Conservation (phyloP, 306 rosid genomes). For the Amphicarpaea edgeworthii region DNA sequence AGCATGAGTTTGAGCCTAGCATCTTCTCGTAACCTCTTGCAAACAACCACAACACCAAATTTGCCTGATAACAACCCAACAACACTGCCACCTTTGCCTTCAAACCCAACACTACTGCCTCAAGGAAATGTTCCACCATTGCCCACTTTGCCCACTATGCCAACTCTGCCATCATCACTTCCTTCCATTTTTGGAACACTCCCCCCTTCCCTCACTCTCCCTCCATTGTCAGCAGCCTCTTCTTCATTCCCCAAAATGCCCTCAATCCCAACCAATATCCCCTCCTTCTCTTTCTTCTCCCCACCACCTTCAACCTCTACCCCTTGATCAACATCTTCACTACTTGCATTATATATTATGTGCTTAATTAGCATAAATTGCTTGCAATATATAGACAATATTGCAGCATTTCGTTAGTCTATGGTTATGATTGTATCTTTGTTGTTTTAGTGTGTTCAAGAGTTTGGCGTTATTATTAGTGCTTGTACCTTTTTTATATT, state of each 20-base stretch:
- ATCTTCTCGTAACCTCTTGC: constrained; percentile 43
- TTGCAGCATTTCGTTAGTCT: not conserved
- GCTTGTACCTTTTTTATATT: constrained; percentile 18
- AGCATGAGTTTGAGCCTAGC: constrained; percentile 36
- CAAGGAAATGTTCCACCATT: constrained; percentile 3
- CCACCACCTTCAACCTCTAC: constrained; percentile 49
- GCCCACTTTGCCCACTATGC: not conserved
- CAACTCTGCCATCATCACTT: constrained; percentile 41
- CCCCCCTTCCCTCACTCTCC: constrained; percentile 13
- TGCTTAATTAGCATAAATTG: not conserved
- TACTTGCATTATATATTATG: not conserved
- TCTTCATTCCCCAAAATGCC: not conserved
- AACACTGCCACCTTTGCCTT: constrained; percentile 1
- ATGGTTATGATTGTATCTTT: not conserved
- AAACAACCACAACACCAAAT: constrained; percentile 45
- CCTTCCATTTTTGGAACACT: constrained; percentile 33
- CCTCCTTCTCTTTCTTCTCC: constrained; percentile 50
- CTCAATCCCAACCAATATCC: constrained; percentile 41
- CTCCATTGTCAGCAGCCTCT: constrained; percentile 17
- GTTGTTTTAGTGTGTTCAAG: not conserved
- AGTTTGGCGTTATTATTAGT: not conserved
- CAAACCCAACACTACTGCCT: constrained; percentile 30
- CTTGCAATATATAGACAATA: not conserved
- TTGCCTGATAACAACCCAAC: constrained; percentile 38
- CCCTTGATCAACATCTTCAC: constrained; percentile 33